Base-by-base conservation (phyloP, 2,329 filamentous ascomycete genomes). In the Fusarium buxicola region DNA sequence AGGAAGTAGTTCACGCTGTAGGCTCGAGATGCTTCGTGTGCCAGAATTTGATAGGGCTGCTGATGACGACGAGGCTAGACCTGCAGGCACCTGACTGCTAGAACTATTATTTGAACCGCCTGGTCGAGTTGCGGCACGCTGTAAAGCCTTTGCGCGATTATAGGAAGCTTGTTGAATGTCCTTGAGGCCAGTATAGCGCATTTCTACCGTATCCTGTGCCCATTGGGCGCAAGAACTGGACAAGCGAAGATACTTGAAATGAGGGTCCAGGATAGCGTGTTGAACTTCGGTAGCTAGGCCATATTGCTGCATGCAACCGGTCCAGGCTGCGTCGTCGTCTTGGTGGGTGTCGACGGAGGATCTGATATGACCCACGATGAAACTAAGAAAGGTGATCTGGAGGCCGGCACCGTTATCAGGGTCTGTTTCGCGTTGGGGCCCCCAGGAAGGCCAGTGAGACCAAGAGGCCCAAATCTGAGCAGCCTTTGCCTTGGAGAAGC, bases 181-280 rank as follows among this genome's bases (percentile, higher is more conserved):
- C 21, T 46, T 11, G 3, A 69, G 55, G 2, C 52, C 59, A 3
- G 45, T 40, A 38, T 60, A 71, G 2, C 68, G 66, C 58, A 67
- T 61, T 2, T 60, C 16, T 0, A 66, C 38, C 1, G 50, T 63
- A 18, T 69, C 60, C 13, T 41, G 51, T 7, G 49, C 43, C 68
- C 66, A 69, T 8, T 34, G 47, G 2, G 24, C 21, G 34, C 68
- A 69, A 10, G 60, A 62, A 0, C 55, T 31, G 3, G 48, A 45
- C 8, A 58, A 31, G 2, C 68, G 59, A 8, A 66, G 12, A 21
- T 45, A 16, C 32, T 57, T 60, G 38, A 69, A 69, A 5, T 2
- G 5, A 5, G 60, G 55, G 16, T 70, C 59, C 18, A 71, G 52
- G 24, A 71, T 69, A 2, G 59, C 59, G 8, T 54, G 3, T 15